Evolutionary conservation across 208 protist species (phyloP).

Genomic region (Acanthamoeba divionensis): DNA sequence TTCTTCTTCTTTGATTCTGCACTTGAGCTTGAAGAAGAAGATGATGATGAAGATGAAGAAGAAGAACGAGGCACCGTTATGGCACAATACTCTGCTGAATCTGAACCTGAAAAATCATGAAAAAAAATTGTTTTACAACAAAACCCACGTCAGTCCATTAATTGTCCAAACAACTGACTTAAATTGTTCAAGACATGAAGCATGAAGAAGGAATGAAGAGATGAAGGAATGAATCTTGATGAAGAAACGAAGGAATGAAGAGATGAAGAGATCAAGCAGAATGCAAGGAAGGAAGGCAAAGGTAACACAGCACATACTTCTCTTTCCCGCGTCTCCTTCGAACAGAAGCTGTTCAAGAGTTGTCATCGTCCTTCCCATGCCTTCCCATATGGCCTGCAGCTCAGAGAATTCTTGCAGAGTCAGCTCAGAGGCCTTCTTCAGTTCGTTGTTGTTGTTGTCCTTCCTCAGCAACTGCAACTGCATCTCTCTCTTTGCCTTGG

Average conservation of each 20-base stretch:
- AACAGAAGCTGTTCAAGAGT: constrained; percentile 8
- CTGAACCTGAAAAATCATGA: too few species aligned
- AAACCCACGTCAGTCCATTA: too few species aligned
- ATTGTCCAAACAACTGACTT: too few species aligned
- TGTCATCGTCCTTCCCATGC: not conserved
- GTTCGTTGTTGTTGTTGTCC: constrained; percentile 27
- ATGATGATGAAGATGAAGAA: not conserved
- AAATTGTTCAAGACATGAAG: too few species aligned
- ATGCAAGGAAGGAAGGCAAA: not conserved
- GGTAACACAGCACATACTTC: too few species aligned
- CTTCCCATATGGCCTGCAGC: constrained; percentile 2
- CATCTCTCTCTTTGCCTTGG: constrained; percentile 4
- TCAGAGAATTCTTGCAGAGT: constrained; percentile 20
- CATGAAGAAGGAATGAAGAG: not conserved
- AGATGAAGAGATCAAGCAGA: not conserved
- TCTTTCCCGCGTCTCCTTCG: not conserved
- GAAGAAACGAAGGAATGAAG: not conserved
- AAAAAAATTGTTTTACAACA: too few species aligned
- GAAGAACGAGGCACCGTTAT: too few species aligned
- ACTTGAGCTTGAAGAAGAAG: not conserved
- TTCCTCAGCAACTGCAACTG: constrained; percentile 25
- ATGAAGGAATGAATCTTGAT: not conserved
- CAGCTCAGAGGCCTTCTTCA: constrained; percentile 3
- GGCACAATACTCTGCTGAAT: too few species aligned
- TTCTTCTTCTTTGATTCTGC: not conserved